Evolutionary conservation across 2,329 filamentous ascomycete species (phyloP).

Genomic region (Fusarium temperatum): DNA sequence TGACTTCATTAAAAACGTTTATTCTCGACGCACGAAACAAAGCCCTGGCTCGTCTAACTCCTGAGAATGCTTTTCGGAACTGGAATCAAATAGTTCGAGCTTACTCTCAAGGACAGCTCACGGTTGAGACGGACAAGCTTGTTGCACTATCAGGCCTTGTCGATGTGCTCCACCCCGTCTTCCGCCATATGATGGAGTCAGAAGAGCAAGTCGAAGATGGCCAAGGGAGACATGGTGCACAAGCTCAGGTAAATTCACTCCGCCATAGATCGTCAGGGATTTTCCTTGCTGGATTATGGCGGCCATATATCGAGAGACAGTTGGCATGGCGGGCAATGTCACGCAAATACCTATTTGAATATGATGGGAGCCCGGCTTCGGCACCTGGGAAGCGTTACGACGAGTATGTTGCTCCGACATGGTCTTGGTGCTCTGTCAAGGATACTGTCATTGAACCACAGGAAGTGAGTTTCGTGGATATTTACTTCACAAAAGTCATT

Average conservation of each 20-base stretch:
- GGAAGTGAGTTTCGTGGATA: background rate
- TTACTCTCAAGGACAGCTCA: background rate
- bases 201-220: background rate
- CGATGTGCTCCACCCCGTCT: background rate
- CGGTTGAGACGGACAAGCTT: background rate
- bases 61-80: background rate
- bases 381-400: background rate
- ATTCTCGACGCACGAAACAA: background rate
- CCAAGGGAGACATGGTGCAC: accelerated
- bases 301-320: background rate
- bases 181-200: background rate
- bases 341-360: background rate
- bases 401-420: conserved; percentile 1
- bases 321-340: conserved; percentile 20
- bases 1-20: background rate
- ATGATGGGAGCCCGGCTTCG: background rate
- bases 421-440: conserved; percentile 28
- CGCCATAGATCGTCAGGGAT: background rate
- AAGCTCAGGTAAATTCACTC: too few relatives aligned
- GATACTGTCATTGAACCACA: conserved; percentile 8
- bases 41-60: background rate
- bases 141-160: conserved; percentile 9
- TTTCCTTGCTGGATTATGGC: conserved; percentile 20
- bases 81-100: conserved; percentile 14
- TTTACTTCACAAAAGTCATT: background rate